These are phyloP conservation scores for Heliosperma pusillum DNA, from an alignment of 148 eudicot genomes.

Conservation along the genomic window DNA sequence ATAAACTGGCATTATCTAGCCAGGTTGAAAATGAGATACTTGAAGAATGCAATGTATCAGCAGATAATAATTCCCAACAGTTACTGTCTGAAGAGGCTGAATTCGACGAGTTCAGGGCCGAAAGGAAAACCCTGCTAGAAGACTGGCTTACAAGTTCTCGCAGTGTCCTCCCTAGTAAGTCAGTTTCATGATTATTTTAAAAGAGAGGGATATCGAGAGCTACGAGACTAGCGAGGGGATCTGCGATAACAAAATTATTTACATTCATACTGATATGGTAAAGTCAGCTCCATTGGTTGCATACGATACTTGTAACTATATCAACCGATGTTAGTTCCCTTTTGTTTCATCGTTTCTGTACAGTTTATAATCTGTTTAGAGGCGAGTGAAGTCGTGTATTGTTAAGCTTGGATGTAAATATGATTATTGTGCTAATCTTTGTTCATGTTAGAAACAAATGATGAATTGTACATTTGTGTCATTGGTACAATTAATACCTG, in stretches of 20 bases:
- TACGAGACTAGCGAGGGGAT: no score
- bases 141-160: constrained; percentile 55
- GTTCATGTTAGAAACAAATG: not conserved
- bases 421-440: not conserved
- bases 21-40: constrained; percentile 27
- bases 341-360: not conserved
- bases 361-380: constrained; percentile 7
- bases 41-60: constrained; percentile 26
- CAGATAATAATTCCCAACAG: constrained; percentile 5
- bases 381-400: not conserved
- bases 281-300: not conserved
- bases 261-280: not conserved
- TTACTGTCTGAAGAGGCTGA: constrained; percentile 26
- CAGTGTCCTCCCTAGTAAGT: constrained; percentile 5
- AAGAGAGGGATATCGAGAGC: no score
- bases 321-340: not conserved
- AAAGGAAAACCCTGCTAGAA: constrained; percentile 62
- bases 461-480: not conserved
- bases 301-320: not conserved
- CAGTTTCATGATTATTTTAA: not conserved
- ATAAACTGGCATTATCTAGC: constrained; percentile 43
- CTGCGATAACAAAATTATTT: not conserved
- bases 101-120: constrained; percentile 61
- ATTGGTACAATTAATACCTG: not conserved
- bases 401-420: not conserved